Base-by-base conservation (phyloP, 257 asterid genomes). In the Solanum virginianum region DNA sequence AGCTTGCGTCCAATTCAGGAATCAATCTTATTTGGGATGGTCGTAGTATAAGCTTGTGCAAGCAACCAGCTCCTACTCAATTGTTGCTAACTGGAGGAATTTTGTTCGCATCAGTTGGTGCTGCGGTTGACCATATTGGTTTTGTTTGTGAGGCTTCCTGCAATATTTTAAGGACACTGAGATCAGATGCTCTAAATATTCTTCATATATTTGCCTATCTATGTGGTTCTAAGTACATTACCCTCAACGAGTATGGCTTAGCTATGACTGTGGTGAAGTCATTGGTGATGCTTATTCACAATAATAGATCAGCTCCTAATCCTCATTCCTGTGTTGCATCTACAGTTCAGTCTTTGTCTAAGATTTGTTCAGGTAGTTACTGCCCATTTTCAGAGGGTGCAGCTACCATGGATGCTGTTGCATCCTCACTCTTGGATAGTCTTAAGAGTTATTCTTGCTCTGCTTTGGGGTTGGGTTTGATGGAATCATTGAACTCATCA, bases 101-200 rank as follows among this genome's bases (percentile, higher is more conserved):
- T 85, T 75, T 97, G 39, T 88, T 97, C 72, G 98, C 98, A 60
- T 92, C 94, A 51, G 62, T 97, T 68, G 95, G 98, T 90, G 86
- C 87, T 7, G 93, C 95, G n/a, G 77, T 92, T 84, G 93, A 90
- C 88, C 91, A 91, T 62, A 83, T 94, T 87, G 96, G 95, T 85
- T 92, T 92, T 86, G 80, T 95, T 87, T 93, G 98, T 89, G 99
- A 94, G 91, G 88, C 89, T 56, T 95, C 99, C 41, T 90, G 89
- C 92, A 90, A 89, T 89, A 89, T 95, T 83, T 77, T 97, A 74
- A 85, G 89, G 81, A 85, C 80, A 86, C 91, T 74, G 87, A 89
- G 83, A 75, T 88, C 84, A 66, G 90, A 92, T 71, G 85, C 85
- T 87, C 87, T 95, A 83, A 90, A 91, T 80, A 84, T 94, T 86